A percentile compares a stretch with the other conserved stretches of the same genome.
phyloP scores from a whole-genome alignment of 176 grass and related monocot genomes.

The Oryza rufipogon region DNA sequence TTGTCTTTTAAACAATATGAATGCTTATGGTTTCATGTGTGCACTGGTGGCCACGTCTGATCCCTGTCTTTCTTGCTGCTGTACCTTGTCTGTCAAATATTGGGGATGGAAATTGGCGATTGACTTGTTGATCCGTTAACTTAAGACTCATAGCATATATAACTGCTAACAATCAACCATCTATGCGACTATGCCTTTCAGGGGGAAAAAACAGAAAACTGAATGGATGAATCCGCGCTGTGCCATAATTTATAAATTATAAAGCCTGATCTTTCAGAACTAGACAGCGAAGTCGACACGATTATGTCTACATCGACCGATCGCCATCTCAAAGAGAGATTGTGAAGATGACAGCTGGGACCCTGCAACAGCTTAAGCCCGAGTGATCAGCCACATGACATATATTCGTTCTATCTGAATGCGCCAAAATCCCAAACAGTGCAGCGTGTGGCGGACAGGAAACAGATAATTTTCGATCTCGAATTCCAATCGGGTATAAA shows the following conservation, averaged over 20 bases:
- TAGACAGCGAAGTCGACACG: not conserved
- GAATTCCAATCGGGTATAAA: not conserved
- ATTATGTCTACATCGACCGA: not conserved
- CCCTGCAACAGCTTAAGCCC: not conserved
- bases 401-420: not conserved
- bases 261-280: too few species aligned
- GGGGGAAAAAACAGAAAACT: not conserved
- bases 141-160: too few species aligned
- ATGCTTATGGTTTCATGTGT: slow-evolving; percentile 6
- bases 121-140: too few species aligned
- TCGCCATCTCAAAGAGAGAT: not conserved
- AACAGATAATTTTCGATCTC: not conserved
- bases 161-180: not conserved
- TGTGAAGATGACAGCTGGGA: not conserved
- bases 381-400: not conserved
- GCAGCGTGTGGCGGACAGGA: not conserved
- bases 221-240: not conserved
- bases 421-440: not conserved
- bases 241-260: not conserved
- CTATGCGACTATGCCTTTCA: too few species aligned
- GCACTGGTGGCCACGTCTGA: not conserved
- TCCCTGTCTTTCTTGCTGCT: not conserved
- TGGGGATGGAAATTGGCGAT: too few species aligned
- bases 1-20: not conserved
- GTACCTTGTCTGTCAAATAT: not conserved